Percentiles rank a stretch among this genome's conserved stretches.
Evolutionary conservation across 2,329 filamentous ascomycete species (phyloP).

Genomic region (Diaporthe nobilis): DNA sequence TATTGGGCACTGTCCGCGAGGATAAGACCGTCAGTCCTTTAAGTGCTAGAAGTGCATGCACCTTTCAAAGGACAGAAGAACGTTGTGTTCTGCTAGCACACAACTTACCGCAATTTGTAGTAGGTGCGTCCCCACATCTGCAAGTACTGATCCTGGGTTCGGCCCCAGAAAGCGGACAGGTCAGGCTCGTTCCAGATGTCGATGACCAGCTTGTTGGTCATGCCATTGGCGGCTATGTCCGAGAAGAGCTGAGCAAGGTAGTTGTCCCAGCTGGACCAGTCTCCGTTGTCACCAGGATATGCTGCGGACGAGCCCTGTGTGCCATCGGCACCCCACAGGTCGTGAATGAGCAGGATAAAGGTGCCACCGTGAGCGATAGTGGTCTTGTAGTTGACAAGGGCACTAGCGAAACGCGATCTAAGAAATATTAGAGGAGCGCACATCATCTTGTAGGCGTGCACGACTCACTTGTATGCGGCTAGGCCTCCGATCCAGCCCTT

Average conservation of each 20-base stretch:
- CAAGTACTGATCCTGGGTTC: slow-evolving; percentile 56
- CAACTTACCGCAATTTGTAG: slow-evolving; percentile 51
- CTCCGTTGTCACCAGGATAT: slow-evolving; percentile 64
- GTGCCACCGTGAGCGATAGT: slow-evolving; percentile 56
- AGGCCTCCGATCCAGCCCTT: slow-evolving; percentile 44
- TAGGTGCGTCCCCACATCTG: slow-evolving; percentile 52
- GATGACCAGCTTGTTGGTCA: slow-evolving; percentile 55
- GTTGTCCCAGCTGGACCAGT: slow-evolving; percentile 61
- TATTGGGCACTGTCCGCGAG: slow-evolving; percentile 5
- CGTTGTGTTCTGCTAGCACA: neutral
- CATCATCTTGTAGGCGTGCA: neutral
- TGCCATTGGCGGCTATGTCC: slow-evolving; percentile 54
- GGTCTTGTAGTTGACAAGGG: slow-evolving; percentile 61
- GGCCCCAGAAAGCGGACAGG: slow-evolving; percentile 53
- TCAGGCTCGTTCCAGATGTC: slow-evolving; percentile 71
- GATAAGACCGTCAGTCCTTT: neutral
- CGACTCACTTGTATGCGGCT: slow-evolving; percentile 39
- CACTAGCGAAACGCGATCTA: slow-evolving; percentile 56
- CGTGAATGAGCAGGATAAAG: slow-evolving; percentile 62
- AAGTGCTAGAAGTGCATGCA: neutral
- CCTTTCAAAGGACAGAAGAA: no score
- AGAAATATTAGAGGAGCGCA: neutral
- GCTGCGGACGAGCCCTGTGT: slow-evolving; percentile 52
- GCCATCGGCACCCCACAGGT: slow-evolving; percentile 64
- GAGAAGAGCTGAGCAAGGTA: slow-evolving; percentile 56